Conservation (phyloP, 352 stramenopile species). For the Phytophthora ramorum region DNA sequence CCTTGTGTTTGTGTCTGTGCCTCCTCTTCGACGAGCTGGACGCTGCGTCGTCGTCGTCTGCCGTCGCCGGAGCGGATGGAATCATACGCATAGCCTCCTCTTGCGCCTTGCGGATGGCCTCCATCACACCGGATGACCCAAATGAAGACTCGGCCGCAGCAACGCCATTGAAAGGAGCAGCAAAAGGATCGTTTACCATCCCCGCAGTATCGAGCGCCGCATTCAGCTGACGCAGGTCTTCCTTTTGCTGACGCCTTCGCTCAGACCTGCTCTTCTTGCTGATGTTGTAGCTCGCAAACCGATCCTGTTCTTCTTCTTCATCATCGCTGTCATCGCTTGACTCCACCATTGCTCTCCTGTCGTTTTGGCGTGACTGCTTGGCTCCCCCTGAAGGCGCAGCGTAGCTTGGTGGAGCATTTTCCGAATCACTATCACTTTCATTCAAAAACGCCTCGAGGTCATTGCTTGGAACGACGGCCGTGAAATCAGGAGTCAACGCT, state of each 20-base stretch:
- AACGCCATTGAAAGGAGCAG: conserved; percentile 2
- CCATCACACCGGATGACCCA: conserved; percentile 60
- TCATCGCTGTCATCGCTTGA: conserved; percentile 50
- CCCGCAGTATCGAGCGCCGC: conserved; percentile 29
- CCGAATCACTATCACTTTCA: conserved; percentile 65
- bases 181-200: conserved; percentile 15
- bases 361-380: neutral
- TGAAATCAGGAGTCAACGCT: conserved; percentile 13
- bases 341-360: conserved; percentile 11
- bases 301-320: conserved; percentile 34
- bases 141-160: conserved; percentile 23
- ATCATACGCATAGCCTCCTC: conserved; percentile 77
- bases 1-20: conserved; percentile 39
- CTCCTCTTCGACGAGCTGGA: conserved; percentile 25
- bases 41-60: conserved; percentile 8
- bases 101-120: conserved; percentile 72
- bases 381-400: neutral
- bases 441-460: conserved; percentile 73
- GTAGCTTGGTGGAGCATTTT: conserved; percentile 20
- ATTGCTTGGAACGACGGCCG: conserved; percentile 31
- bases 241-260: conserved; percentile 49
- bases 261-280: conserved; percentile 47
- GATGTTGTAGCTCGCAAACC: conserved; percentile 62
- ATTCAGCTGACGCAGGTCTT: conserved; percentile 51
- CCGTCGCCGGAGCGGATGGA: conserved; percentile 3